phyloP scores from a whole-genome alignment of 257 asterid genomes.

The Nicotiana tabacum region DNA sequence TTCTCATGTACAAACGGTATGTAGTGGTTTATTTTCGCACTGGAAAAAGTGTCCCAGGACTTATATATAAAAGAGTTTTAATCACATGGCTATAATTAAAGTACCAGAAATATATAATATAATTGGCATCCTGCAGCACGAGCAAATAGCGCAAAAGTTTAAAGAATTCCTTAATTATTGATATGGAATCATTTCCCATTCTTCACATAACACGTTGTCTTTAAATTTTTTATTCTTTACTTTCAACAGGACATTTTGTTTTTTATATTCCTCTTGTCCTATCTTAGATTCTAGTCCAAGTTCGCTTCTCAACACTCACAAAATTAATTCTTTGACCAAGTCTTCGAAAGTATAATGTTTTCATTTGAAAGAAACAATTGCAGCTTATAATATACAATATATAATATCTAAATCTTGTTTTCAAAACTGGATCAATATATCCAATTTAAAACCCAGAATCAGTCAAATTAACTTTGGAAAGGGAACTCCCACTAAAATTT shows the following conservation, averaged over 20 bases:
- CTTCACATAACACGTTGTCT: background rate
- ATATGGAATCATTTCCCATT: background rate
- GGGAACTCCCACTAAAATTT: too few relatives aligned
- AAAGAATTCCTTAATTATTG: background rate
- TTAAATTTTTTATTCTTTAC: background rate
- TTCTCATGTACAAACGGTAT: background rate
- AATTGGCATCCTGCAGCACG: background rate
- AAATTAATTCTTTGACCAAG: too few relatives aligned
- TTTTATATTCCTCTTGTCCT: background rate
- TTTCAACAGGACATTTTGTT: background rate
- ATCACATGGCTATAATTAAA: conserved; percentile 4
- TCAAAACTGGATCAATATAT: too few relatives aligned
- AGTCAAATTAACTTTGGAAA: too few relatives aligned
- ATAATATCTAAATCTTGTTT: too few relatives aligned
- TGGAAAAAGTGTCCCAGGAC: background rate
- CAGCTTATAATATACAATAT: too few relatives aligned
- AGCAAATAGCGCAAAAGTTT: background rate
- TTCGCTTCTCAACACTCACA: too few relatives aligned
- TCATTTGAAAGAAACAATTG: too few relatives aligned
- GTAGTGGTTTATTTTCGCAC: background rate
- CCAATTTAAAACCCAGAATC: too few relatives aligned
- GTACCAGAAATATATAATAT: background rate
- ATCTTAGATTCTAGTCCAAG: too few relatives aligned
- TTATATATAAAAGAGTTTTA: background rate
- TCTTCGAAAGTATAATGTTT: too few relatives aligned